Percentiles rank a stretch among this genome's conserved stretches.
Conservation (phyloP, 1,284 basidiomycete species). For the Trametes hirsuta region DNA sequence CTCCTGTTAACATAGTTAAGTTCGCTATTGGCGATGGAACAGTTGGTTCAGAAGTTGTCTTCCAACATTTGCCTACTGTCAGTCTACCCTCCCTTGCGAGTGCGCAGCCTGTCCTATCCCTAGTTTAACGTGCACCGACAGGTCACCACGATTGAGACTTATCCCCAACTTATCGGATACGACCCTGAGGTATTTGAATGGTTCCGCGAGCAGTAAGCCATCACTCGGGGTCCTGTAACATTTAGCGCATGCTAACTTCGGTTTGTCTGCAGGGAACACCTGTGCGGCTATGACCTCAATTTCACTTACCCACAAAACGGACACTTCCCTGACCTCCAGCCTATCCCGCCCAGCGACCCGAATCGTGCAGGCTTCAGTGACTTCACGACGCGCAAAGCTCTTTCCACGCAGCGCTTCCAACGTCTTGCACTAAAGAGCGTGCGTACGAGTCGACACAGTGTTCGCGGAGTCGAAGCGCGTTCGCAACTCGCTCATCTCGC, state of each 20-base stretch:
- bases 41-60: slow-evolving; percentile 50
- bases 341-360: slow-evolving; percentile 1
- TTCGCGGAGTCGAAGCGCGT: background rate
- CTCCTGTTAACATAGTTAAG: slow-evolving; percentile 64
- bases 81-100: slow-evolving; percentile 20
- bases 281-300: slow-evolving; percentile 68
- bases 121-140: slow-evolving; percentile 26
- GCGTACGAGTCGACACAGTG: background rate
- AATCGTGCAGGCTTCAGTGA: background rate
- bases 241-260: slow-evolving; percentile 32
- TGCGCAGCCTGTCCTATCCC: background rate
- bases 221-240: slow-evolving; percentile 37
- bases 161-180: slow-evolving; percentile 71
- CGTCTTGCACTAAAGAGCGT: background rate
- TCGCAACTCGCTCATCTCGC: background rate
- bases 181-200: slow-evolving; percentile 64
- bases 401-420: slow-evolving; percentile 1
- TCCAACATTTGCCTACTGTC: slow-evolving; percentile 55
- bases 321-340: slow-evolving; percentile 46
- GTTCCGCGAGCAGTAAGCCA: slow-evolving; percentile 63
- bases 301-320: slow-evolving; percentile 70
- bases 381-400: slow-evolving; percentile 7
- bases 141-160: slow-evolving; percentile 63
- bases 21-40: slow-evolving; percentile 71
- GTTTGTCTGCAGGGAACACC: slow-evolving; percentile 45